Conservation (phyloP, 1,284 basidiomycete species). For the Melampsora occidentalis region DNA sequence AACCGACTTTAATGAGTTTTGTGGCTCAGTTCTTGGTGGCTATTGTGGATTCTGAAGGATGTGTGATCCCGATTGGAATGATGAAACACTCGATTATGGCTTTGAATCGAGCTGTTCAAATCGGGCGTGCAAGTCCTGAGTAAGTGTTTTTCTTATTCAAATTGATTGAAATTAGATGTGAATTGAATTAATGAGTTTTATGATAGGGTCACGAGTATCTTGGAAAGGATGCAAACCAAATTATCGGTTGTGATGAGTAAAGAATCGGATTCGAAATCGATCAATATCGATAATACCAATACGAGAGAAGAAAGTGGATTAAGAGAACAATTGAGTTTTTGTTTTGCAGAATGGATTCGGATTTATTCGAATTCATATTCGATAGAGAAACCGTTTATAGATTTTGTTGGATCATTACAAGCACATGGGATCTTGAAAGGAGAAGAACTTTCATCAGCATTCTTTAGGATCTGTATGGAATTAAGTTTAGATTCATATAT, state of each 20-base stretch:
- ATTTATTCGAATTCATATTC: conserved; percentile 87
- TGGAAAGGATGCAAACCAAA: conserved; percentile 32
- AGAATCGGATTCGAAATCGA: conserved; percentile 11
- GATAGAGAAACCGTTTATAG: conserved; percentile 91
- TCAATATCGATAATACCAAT: conserved; percentile 1
- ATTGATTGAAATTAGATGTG: not conserved
- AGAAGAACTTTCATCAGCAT: conserved; percentile 94
- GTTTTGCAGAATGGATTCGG: conserved; percentile 79
- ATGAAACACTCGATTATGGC: conserved; percentile 42
- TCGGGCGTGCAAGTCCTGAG: conserved; percentile 76
- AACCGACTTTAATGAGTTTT: conserved; percentile 75
- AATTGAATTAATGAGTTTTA: not conserved
- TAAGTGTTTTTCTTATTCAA: conserved; percentile 57
- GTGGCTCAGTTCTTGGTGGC: conserved; percentile 79
- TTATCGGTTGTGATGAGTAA: conserved; percentile 5
- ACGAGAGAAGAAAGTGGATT: conserved; percentile 46
- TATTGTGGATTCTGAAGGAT: conserved; percentile 65
- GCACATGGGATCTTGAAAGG: conserved; percentile 94
- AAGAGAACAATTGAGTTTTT: conserved; percentile 61
- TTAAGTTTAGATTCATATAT: conserved; percentile 87
- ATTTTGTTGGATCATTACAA: conserved; percentile 94
- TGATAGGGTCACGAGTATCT: conserved; percentile 21
- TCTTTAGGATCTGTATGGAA: conserved; percentile 97
- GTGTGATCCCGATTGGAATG: conserved; percentile 68
- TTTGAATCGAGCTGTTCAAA: conserved; percentile 56